Base-by-base conservation (phyloP, 164 flowering plant species). In the Stephania yunnanensis region DNA sequence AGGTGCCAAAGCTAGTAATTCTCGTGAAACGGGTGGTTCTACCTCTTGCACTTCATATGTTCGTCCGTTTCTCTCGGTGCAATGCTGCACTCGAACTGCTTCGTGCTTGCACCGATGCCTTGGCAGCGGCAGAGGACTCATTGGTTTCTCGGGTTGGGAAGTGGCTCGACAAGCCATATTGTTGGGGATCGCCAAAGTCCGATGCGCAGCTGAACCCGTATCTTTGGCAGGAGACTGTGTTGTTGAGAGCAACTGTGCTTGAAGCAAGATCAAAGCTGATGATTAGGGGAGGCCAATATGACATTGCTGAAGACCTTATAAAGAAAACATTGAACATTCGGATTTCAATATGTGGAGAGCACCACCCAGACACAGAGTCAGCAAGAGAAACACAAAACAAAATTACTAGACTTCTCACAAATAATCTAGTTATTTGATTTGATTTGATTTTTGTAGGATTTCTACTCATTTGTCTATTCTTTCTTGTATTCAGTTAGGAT, bases 191-290 rank as follows among this genome's bases (percentile, higher is more conserved):
- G 0, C 79, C 87, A 22, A 88, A 86, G 73, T 89, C 93, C 1
- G 85, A 75, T 64, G 95, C 99, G 3, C 97, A 93, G 87, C 74
- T 93, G 79, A 91, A 92, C 79, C 97, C 97, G 6, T 85, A 71
- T 74, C 86, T 95, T 15, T 95, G 99, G 98, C 96, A 93, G 79
- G 96, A 95, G 65, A 83, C 92, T n/a, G 94, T 95, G 2, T 78
- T 93, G 9, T 78, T 87, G 70, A 85, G 92, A 82, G 97, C 99
- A 30, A 86, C 89, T n/a, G 91, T 95, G 70, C 77, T 95, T 6
- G 99, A 95, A 81, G 90, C 97, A 42, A 84, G 97, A 82, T 94
- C 95, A 11, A 93, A 92, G 82, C 79, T 95, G 45, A 89, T 95
- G 99, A 76, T 92, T 6, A 87, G 89, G 83, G 98, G 97, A 13